Evolutionary conservation across 169 alveolate species (phyloP).

Genomic region (Plasmodium ovale): DNA sequence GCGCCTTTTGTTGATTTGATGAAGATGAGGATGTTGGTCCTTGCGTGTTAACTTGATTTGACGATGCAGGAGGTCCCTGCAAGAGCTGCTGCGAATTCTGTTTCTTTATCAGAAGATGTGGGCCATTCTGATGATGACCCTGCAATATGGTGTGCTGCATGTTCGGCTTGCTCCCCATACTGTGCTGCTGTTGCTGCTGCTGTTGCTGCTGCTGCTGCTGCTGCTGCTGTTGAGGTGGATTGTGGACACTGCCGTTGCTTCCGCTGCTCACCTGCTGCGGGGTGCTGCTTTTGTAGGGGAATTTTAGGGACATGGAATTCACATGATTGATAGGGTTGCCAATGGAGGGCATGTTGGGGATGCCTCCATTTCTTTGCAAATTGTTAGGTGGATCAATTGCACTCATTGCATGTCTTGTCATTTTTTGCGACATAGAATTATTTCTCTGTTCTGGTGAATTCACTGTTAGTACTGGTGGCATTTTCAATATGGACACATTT

Average conservation of each 20-base stretch:
- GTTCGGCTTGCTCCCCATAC: neutral
- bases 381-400: constrained; percentile 1
- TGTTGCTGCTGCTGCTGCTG: neutral
- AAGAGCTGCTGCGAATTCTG: constrained; percentile 28
- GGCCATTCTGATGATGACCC: neutral
- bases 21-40: constrained; percentile 6
- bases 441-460: constrained; percentile 60
- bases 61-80: constrained; percentile 1
- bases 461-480: constrained; percentile 31
- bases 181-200: constrained; percentile 3
- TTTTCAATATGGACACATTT: constrained; percentile 47
- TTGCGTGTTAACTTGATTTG: no score
- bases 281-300: constrained; percentile 35
- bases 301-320: constrained; percentile 35
- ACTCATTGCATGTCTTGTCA: constrained; percentile 28
- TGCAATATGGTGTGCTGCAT: constrained; percentile 20
- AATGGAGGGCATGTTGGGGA: constrained; percentile 2
- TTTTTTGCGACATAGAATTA: constrained; percentile 36
- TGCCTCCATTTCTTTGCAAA: constrained; percentile 19
- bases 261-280: neutral
- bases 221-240: constrained; percentile 1
- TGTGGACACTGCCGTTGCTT: neutral
- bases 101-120: neutral
- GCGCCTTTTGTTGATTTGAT: constrained; percentile 17
- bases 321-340: constrained; percentile 19